Base-by-base conservation (phyloP, 805 yeast species). In the Clavispora asparagi region DNA sequence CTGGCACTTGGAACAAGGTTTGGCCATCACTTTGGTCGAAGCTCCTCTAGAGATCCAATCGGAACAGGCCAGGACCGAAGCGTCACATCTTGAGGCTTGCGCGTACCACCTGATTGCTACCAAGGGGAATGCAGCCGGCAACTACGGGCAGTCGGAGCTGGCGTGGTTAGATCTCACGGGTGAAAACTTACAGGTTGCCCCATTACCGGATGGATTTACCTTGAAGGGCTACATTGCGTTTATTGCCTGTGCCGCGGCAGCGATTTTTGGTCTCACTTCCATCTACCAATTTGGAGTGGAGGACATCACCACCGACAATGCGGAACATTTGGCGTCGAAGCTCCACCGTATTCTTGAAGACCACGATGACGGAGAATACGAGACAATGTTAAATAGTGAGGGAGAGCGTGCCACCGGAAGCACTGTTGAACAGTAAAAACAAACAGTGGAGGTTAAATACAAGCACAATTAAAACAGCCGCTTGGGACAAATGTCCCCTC, bases 1-100 rank as follows among this genome's bases (percentile, higher is more conserved):
- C 58, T 86, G 90, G 85, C 95, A 86, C 66, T 76, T 86, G 62
- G 84, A 81, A 55, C 94, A 86, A 68, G 95, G 95, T 27, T 72
- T 86, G 45, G 91, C 91, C 7, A 71, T 85, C 43, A 78, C 80
- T 1, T 76, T 86, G 32, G 71, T 86, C 37, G 95, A 86, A 63
- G 87, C 85, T 28, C 92, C 94, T 17, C 57, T 70, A 43, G 68
- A 70, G 31, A 60, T 85, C 30, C 76, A 77, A 54, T 40, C 41
- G 26, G 41, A 43, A 16, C 53, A 55, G 32, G 9, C 59, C 19
- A 42, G 50, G 13, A 58, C 82, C 4, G 78, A 80, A 9, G 64
- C 64, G 0, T 74, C 78, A 39, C 85, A 77, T 58, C 60, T 71
- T 28, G 67, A 71, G 13, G 71, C 71, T 4, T 85, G 94, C 61